Base-by-base conservation (phyloP, 768 basidiomycete genomes). In the Rhizopogon vinicolor region DNA sequence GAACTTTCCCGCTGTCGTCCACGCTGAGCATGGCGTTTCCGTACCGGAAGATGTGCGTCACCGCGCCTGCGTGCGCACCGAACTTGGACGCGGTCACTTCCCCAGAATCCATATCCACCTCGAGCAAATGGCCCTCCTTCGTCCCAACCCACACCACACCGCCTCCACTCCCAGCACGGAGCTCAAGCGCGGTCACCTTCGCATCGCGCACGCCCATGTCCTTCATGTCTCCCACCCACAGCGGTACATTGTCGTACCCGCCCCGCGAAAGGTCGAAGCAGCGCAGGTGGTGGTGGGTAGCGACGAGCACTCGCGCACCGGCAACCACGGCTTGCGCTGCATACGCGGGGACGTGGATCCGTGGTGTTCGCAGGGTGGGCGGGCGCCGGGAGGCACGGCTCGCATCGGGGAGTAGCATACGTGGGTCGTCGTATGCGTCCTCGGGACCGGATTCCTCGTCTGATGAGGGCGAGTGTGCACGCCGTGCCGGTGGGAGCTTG, bases 91-190 rank as follows among this genome's bases (percentile, higher is more conserved):
- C 83, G 2, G 76, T 75, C 18, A 93, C 68, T 5, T 62, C 60
- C 0, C 85, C 87, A 2, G 78, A 83, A 52, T 78, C 70, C 40
- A 89, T 74, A 64, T 98, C 92, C 53, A 96, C 60, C 74, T 97
- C 94, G 60, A 87, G 78, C 25, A 99, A 56, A 67, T 89, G 85
- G 0, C 96, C 96, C 25, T 96, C 93, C 72, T 90, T 93, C 29
- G 92, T 92, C 4, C 95, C 96, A 10, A 87, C 72, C 95, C 95
- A 98, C 2, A 93, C 62, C 53, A 82, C 77, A 31, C 75, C 75
- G 2, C 89, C 91, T 9, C 67, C 61, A 2, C 59, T 62, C 2
- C 78, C 76, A 0, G 87, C 79, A 14, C 87, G 78, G 66, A 94
- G 91, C 68, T 88, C 92, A 71, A 96, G 77, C 19, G 86, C 83